These are phyloP conservation scores for Bipolaris sorokiniana DNA, from an alignment of 2,329 filamentous ascomycete genomes.

Conservation along the genomic window DNA sequence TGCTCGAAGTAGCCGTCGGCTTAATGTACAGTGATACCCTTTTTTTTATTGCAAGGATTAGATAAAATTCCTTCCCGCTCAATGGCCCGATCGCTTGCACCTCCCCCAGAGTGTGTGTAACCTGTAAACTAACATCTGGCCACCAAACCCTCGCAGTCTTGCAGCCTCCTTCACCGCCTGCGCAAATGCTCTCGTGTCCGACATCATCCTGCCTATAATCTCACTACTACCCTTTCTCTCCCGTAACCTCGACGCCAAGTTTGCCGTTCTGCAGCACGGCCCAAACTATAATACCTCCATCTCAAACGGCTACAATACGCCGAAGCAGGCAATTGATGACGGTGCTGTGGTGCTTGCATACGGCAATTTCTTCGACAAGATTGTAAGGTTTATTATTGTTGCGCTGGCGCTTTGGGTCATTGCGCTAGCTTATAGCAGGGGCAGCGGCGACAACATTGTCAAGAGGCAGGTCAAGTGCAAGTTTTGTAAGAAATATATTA, in stretches of 20 bases:
- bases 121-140: not conserved
- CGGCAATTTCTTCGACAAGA: conserved; percentile 70
- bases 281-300: conserved; percentile 52
- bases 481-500: conserved; percentile 69
- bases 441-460: conserved; percentile 70
- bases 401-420: conserved; percentile 70
- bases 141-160: conserved; percentile 56
- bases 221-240: conserved; percentile 72
- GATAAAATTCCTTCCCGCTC: not conserved
- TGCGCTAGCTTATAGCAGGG: conserved; percentile 66
- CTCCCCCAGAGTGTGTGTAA: not conserved
- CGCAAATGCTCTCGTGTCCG: conserved; percentile 73
- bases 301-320: conserved; percentile 69
- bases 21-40: conserved; percentile 63
- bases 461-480: conserved; percentile 72
- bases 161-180: conserved; percentile 74
- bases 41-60: not conserved
- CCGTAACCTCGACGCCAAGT: conserved; percentile 76
- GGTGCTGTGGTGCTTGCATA: conserved; percentile 76
- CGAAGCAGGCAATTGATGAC: conserved; percentile 71
- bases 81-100: no score
- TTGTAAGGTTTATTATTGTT: conserved; percentile 70
- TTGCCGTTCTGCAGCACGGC: conserved; percentile 67
- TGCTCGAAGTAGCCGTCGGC: conserved; percentile 76
- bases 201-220: conserved; percentile 72